These are phyloP conservation scores for Nigrograna mackinnonii DNA, from an alignment of 2,329 filamentous ascomycete genomes.

Conservation along the genomic window DNA sequence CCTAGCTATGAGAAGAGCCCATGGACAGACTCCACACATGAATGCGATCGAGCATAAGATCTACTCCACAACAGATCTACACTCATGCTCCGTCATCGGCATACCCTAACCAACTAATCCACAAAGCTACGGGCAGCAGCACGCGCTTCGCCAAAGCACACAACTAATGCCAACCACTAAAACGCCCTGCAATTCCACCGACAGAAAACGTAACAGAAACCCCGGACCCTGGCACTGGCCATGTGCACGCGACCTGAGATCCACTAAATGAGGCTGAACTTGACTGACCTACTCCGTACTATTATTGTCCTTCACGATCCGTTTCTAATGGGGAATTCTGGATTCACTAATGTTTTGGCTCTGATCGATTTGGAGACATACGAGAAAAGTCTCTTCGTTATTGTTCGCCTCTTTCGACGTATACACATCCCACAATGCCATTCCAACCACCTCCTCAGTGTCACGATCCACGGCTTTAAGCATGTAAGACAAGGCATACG, in stretches of 20 bases:
- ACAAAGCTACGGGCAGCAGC: not conserved
- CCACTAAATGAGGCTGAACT: too few relatives aligned
- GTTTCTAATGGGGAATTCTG: too few relatives aligned
- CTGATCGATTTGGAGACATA: too few relatives aligned
- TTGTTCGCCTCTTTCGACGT: too few relatives aligned
- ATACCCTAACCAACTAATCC: not conserved
- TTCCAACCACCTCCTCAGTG: too few relatives aligned
- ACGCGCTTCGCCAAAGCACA: not conserved
- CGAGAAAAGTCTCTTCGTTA: too few relatives aligned
- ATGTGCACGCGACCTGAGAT: not conserved
- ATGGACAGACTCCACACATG: not conserved
- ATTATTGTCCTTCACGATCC: too few relatives aligned
- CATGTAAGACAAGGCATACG: too few relatives aligned
- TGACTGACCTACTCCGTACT: not conserved
- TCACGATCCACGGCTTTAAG: too few relatives aligned
- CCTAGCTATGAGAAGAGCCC: not conserved
- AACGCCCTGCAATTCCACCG: not conserved
- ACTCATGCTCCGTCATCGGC: not conserved
- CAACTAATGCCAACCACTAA: not conserved
- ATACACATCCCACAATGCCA: too few relatives aligned
- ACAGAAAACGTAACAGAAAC: constrained; percentile 2
- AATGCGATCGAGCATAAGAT: not conserved
- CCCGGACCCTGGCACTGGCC: too few relatives aligned
- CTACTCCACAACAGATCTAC: not conserved
- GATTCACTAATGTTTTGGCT: too few relatives aligned